A percentile compares a stretch with the other conserved stretches of the same genome.
phyloP scores from a whole-genome alignment of 495 filamentous ascomycete species.

The Penicillium manginii region DNA sequence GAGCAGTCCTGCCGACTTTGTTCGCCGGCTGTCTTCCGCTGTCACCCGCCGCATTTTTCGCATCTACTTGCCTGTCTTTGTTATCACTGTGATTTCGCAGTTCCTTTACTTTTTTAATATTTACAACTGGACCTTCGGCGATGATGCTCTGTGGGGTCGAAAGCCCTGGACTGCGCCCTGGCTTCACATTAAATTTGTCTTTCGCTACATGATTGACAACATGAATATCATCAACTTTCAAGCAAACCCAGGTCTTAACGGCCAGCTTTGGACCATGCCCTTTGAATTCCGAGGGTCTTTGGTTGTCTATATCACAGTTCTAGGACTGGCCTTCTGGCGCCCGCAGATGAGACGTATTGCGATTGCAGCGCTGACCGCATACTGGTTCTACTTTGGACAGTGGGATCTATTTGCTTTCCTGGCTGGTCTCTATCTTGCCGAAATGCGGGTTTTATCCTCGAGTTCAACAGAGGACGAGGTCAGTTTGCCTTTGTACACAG shows the following conservation, averaged over 20 bases:
- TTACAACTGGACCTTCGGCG: slow-evolving; percentile 21
- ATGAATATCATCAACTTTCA: slow-evolving; percentile 23
- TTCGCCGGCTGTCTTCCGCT: slow-evolving; percentile 26
- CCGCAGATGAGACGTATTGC: slow-evolving; percentile 36
- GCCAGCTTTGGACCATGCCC: slow-evolving; percentile 55
- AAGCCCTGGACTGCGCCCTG: slow-evolving; percentile 26
- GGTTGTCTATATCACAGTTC: slow-evolving; percentile 44
- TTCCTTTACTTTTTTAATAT: slow-evolving; percentile 26
- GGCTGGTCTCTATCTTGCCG: slow-evolving; percentile 46
- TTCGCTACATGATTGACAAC: slow-evolving; percentile 22
- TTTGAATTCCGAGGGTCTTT: slow-evolving; percentile 52
- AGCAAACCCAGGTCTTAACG: slow-evolving; percentile 19
- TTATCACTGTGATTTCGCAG: slow-evolving; percentile 18
- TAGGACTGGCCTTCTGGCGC: slow-evolving; percentile 41
- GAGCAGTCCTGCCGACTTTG: slow-evolving; percentile 1
- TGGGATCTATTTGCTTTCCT: slow-evolving; percentile 54
- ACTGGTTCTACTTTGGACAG: slow-evolving; percentile 40
- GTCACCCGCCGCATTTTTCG: slow-evolving; percentile 29
- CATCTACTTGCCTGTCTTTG: slow-evolving; percentile 27
- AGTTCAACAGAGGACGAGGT: not conserved
- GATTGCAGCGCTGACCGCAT: slow-evolving; percentile 32
- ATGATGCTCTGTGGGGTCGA: slow-evolving; percentile 9
- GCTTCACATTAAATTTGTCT: slow-evolving; percentile 24
- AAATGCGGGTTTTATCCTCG: slow-evolving; percentile 29
- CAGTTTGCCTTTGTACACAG: slow-evolving; percentile 14